These are phyloP conservation scores for Boletus eberwhitei DNA, from an alignment of 768 basidiomycete genomes.

Conservation along the genomic window DNA sequence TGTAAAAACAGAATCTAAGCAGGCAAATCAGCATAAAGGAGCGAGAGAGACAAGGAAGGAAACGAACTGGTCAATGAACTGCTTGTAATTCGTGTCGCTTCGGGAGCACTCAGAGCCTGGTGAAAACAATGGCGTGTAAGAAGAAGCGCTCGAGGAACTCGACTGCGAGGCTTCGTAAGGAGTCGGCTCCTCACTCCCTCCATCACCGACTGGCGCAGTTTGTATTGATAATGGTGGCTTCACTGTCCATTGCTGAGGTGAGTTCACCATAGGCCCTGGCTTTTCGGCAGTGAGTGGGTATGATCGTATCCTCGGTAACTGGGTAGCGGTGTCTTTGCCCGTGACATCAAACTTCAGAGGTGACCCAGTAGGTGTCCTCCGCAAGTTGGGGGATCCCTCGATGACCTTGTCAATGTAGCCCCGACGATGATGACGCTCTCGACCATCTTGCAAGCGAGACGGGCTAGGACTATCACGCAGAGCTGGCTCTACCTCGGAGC, in stretches of 20 bases:
- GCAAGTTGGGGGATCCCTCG: constrained; percentile 32
- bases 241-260: background rate
- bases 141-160: constrained; percentile 44
- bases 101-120: constrained; percentile 31
- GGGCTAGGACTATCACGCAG: constrained; percentile 9
- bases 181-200: constrained; percentile 39
- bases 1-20: constrained; percentile 77
- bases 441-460: constrained; percentile 10
- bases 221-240: constrained; percentile 17
- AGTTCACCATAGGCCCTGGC: constrained; percentile 6
- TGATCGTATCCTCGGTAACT: constrained; percentile 35
- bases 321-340: constrained; percentile 21
- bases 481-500: constrained; percentile 9
- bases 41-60: background rate
- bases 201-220: constrained; percentile 10
- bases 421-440: constrained; percentile 51
- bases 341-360: constrained; percentile 30
- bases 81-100: constrained; percentile 48
- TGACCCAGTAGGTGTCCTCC: constrained; percentile 49
- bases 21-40: constrained; percentile 1
- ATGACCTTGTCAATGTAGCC: constrained; percentile 49
- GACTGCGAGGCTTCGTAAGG: constrained; percentile 45
- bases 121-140: constrained; percentile 41
- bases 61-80: constrained; percentile 63
- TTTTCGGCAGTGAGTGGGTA: constrained; percentile 28